Evolutionary conservation across 2,329 filamentous ascomycete genomes (phyloP).

Genomic region (Dactylellina drechsleri): DNA sequence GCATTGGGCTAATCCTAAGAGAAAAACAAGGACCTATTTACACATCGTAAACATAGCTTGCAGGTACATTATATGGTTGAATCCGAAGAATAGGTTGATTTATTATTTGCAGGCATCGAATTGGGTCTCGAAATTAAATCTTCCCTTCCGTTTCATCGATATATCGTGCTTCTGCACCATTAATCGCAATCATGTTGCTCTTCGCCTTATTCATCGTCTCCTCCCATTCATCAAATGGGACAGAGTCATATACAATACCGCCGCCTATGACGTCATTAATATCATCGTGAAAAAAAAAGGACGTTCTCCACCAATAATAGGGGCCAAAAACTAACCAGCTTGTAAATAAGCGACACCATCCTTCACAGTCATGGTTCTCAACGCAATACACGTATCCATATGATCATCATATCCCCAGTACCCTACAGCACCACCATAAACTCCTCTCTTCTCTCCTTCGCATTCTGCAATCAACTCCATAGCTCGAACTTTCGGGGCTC

Average conservation of each 20-base stretch:
- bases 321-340: constrained; percentile 63
- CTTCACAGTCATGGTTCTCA: constrained; percentile 94
- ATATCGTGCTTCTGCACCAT: constrained; percentile 79
- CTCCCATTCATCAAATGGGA: constrained; percentile 88
- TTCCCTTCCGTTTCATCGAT: constrained; percentile 33
- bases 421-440: constrained; percentile 95
- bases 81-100: too few species aligned
- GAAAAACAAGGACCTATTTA: too few species aligned
- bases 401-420: constrained; percentile 91
- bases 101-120: too few species aligned
- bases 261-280: constrained; percentile 67
- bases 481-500: constrained; percentile 92
- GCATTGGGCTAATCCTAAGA: too few species aligned
- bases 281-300: background rate
- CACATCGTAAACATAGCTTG: too few species aligned
- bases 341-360: constrained; percentile 92
- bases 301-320: background rate
- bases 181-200: constrained; percentile 88
- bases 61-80: too few species aligned
- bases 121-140: constrained; percentile 1
- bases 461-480: constrained; percentile 98
- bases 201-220: constrained; percentile 97
- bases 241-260: constrained; percentile 93
- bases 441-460: constrained; percentile 90
- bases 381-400: constrained; percentile 71